Evolutionary conservation across 352 stramenopile species (phyloP), one percentile per base, ranked within the genome.

Genomic region (Blastocystis sp.): DNA sequence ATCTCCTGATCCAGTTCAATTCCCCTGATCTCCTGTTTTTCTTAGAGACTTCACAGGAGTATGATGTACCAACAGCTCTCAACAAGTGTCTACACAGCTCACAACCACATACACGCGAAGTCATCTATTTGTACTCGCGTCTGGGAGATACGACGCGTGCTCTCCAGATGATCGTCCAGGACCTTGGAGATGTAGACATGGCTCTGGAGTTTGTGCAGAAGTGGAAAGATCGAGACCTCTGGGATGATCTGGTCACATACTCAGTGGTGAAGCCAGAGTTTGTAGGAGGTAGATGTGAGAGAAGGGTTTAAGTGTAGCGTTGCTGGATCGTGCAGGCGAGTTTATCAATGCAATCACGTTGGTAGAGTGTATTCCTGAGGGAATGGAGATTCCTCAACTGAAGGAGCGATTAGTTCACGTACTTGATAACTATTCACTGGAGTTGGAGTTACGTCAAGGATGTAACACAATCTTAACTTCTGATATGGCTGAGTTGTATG

Each of bases 111-210:
- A 80, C 46, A 19, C 75, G 75, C 61, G 75, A 86, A n/a, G 61
- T 67, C 37, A 75, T 86, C 35, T 86, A 86, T 35, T 54, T 86
- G 57, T 75, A 75, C 57, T 71, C 57, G 24, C 75, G 75, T 16
- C 35, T 86, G 52, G 75, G 75, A 32, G 61, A 86, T 49, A 75
- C 61, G 32, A 63, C 57, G 52, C 57, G 61, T 52, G 75, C 75
- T 39, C 75, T 86, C 43, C 75, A 75, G 29, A 86, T 75, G 75
- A 86, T 86, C 46, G 75, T 86, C 24, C 61, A 86, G 57, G 75
- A 86, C 32, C 46, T 86, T 21, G 75, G 75, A 39, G 75, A 86
- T 58, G 75, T 75, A 27, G 75, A 86, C 37, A 75, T 75, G 57
- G 75, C 75, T 7, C 75, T 86, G 57, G 61, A 75, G 57, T 86